Base-by-base conservation (phyloP, 331 rosid species). In the Pyracantha coccinea region DNA sequence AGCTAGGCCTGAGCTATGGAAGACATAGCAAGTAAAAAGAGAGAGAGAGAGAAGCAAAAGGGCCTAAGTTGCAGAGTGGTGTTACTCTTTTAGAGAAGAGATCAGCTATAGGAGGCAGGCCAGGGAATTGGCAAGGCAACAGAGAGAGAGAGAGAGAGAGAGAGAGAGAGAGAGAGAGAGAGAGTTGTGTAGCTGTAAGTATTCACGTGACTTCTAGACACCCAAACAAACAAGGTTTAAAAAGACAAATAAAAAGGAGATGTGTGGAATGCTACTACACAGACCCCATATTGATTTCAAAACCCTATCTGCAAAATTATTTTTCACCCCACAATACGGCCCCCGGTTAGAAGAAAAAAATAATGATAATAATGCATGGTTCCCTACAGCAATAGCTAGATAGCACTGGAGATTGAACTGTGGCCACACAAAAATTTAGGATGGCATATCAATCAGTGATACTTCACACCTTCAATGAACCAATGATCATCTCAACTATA, bases 161-260 rank as follows among this genome's bases (percentile, higher is more conserved):
- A 32, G 35, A 32, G 35, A 32, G 35, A 32, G 35, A 32, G 33
- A 31, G 27, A 79, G 17, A 66, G 41, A 44, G 28, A 66, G 24
- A 68, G 9, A 33, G 71, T n/a, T 20, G 27, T 59, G 44, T 31
- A 41, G 59, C 19, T 69, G 67, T 78, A 69, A 54, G 66, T 68
- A 31, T 86, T 91, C 97, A 87, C 97, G 97, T 91, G 94, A 89
- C 32, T 72, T 71, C 27, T 79, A 53, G 83, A 81, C 35, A 73
- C 35, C 71, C 69, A 83, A 38, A 73, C 61, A 73, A 74, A 78
- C 85, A 85, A 82, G 73, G 75, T 83, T 69, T 77, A 83, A 74
- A 60, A 73, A 83, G 86, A 87, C 86, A 89, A 85, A 84, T 64
- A 28, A 78, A 72, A 89, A 38, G 77, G 86, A 85, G 86, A 81